Percentiles rank a stretch among this genome's conserved stretches.
phyloP scores from a whole-genome alignment of 345 rosid genomes.

The Microthlaspi erraticum region DNA sequence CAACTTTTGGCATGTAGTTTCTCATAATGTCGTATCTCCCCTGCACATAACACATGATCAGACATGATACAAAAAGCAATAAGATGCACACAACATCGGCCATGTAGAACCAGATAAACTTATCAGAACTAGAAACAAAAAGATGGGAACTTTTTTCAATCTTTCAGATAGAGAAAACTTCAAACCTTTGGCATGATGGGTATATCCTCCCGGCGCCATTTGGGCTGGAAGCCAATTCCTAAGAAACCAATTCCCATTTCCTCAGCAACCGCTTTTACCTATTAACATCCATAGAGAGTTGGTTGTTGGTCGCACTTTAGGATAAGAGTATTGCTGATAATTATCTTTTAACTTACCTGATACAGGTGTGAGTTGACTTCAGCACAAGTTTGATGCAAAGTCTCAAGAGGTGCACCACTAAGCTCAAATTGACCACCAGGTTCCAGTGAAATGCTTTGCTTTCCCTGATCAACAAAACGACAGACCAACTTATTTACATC shows the following conservation, averaged over 20 bases:
- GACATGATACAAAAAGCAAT: background rate
- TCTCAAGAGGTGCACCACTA: slow-evolving; percentile 99
- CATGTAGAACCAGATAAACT: background rate
- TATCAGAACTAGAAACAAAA: slow-evolving; percentile 1
- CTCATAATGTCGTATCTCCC: slow-evolving; percentile 98
- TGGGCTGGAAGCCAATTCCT: slow-evolving; percentile 99
- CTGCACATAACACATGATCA: slow-evolving; percentile 52
- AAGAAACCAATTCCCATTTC: slow-evolving; percentile 99
- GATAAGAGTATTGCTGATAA: slow-evolving; percentile 20
- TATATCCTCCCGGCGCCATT: slow-evolving; percentile 81
- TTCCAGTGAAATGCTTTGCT: slow-evolving; percentile 97
- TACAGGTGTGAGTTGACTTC: slow-evolving; percentile 99
- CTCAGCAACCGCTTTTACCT: slow-evolving; percentile 99
- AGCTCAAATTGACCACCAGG: slow-evolving; percentile 99
- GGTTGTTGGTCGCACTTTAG: background rate
- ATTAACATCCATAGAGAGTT: slow-evolving; percentile 22
- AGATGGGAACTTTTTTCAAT: background rate
- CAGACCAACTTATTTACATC: background rate
- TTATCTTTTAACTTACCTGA: slow-evolving; percentile 58
- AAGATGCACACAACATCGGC: background rate
- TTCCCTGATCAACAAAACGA: slow-evolving; percentile 66
- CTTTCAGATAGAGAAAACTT: background rate
- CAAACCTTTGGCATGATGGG: slow-evolving; percentile 99
- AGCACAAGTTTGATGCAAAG: slow-evolving; percentile 98
- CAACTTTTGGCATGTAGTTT: slow-evolving; percentile 99